phyloP scores from a whole-genome alignment of 139 green algal species.

The Chara braunii region DNA sequence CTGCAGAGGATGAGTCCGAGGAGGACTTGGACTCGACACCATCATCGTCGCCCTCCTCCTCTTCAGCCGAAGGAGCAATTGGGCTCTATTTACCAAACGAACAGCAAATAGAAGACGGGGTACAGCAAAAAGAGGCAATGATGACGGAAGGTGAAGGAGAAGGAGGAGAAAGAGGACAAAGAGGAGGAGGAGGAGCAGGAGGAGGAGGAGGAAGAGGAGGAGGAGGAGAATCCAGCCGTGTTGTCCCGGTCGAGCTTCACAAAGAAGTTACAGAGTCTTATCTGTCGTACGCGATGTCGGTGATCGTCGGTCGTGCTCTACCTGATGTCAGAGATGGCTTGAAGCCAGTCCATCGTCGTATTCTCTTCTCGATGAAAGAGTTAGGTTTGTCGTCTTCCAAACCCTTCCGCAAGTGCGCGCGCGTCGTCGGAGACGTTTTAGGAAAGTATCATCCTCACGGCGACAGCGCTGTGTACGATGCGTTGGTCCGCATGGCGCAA shows the following conservation, averaged over 20 bases:
- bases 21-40: no score
- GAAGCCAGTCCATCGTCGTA: conserved; percentile 95
- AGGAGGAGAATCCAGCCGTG: no score
- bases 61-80: no score
- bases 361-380: conserved; percentile 95
- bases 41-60: no score
- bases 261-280: conserved; percentile 28
- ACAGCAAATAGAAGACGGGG: no score
- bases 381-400: conserved; percentile 69
- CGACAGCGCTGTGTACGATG: conserved; percentile 33
- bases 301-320: conserved; percentile 89
- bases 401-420: conserved; percentile 82
- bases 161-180: no score
- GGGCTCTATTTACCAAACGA: no score
- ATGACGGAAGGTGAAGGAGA: no score
- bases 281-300: conserved; percentile 84
- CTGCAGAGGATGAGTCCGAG: no score
- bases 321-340: conserved; percentile 93
- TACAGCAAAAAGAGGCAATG: no score
- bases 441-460: conserved; percentile 89
- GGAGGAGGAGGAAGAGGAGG: no score
- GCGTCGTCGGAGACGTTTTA: conserved; percentile 96
- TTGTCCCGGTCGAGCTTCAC: conserved; percentile 31
- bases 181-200: no score
- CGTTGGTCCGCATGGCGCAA: conserved; percentile 73